Evolutionary conservation across 345 rosid genomes (phyloP), one percentile per base, ranked within the genome.

Genomic region (Viola odorata): DNA sequence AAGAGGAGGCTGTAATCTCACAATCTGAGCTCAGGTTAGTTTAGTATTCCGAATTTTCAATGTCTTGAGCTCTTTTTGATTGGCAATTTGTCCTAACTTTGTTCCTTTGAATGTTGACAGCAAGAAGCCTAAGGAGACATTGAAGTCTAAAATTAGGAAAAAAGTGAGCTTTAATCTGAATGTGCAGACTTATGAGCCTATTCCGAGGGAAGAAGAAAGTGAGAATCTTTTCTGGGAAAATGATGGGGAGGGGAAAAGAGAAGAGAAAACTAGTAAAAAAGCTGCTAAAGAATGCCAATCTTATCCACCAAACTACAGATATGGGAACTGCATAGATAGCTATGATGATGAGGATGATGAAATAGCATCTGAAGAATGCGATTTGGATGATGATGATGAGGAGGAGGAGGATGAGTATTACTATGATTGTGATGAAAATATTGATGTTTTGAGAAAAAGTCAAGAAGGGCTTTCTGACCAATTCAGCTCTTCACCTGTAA

Each of bases 331-430:
- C 60, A 60, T 71, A 15, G 83, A 79, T 57, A 78, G 81, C 80
- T 83, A 74, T 13, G 95, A 84, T 13, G 95, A 84, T 51, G 95
- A 86, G 13, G 95, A 81, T 6, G 90, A 78, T 7, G 87, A 73
- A 41, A 45, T 75, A 56, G 78, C 73, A 8, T 73, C 64, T 36
- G 81, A 69, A 7, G 92, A 82, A 57, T 80, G 84, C 50, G 98
- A 87, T 45, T 14, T 72, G 68, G 76, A 74, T 5, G 68, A 71
- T 5, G 78, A 77, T 0, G 68, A 58, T 2, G 45, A 62, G 0
- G 55, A 50, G 5, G 9, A 32, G 5, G 53, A 66, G 0, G 50
- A 54, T 48, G 36, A 45, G 15, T 56, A 65, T 23, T 61, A 41
- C 8, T 62, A 66, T 11, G 63, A 41, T 11, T 60, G 47, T 5